These are phyloP conservation scores for Penicillium arizonense DNA, from an alignment of 495 filamentous ascomycete genomes.

Conservation along the genomic window DNA sequence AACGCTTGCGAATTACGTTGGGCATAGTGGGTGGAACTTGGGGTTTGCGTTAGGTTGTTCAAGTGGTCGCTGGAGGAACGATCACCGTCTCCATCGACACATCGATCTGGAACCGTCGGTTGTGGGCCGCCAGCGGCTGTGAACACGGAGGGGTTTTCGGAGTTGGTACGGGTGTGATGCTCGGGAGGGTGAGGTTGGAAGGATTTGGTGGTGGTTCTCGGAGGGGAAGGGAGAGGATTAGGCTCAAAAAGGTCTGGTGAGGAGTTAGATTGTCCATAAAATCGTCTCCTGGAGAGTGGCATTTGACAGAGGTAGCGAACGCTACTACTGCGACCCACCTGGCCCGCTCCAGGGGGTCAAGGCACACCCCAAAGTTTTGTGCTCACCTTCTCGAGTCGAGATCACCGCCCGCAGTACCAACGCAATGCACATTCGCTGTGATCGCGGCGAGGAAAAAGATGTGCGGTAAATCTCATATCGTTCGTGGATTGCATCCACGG, in stretches of 20 bases:
- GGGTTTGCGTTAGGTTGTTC: constrained; percentile 26
- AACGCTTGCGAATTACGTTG: constrained; percentile 45
- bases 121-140: constrained; percentile 39
- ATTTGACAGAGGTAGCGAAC: constrained; percentile 30
- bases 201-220: constrained; percentile 23
- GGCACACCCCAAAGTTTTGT: constrained; percentile 12
- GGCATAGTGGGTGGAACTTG: constrained; percentile 41
- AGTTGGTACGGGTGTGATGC: constrained; percentile 39
- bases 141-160: constrained; percentile 30
- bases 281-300: constrained; percentile 5
- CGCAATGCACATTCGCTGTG: constrained; percentile 74
- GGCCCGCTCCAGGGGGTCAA: constrained; percentile 26
- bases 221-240: constrained; percentile 15
- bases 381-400: constrained; percentile 63
- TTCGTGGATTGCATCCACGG: constrained; percentile 50
- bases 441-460: constrained; percentile 66
- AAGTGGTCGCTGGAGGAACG: constrained; percentile 35
- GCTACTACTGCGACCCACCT: constrained; percentile 35
- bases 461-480: constrained; percentile 71
- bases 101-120: constrained; percentile 27
- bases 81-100: constrained; percentile 40
- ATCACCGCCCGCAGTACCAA: constrained; percentile 72
- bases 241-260: constrained; percentile 18
- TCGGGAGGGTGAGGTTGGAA: constrained; percentile 24
- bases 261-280: constrained; percentile 11